Base-by-base conservation (phyloP, 495 filamentous ascomycete species). In the Aspergillus carlsbadensis region DNA sequence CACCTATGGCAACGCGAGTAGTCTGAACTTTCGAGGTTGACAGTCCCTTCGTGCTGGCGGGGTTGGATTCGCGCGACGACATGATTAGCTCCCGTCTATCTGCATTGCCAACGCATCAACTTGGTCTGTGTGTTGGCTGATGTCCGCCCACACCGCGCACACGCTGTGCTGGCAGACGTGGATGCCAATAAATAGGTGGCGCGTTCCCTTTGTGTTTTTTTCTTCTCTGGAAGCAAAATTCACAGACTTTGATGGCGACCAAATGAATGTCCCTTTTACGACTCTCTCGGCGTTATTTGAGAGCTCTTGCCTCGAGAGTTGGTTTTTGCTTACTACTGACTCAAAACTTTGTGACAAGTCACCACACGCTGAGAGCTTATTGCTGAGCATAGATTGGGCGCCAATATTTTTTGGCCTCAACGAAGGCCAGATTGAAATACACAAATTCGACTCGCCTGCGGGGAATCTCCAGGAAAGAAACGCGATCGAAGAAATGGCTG, bases 61-160 rank as follows among this genome's bases (percentile, higher is more conserved):
- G 63, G 57, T 60, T 54, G 49, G 58, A 61, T 61, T 61, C 53
- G 58, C 56, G 55, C 10, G 29, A 26, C 33, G 17, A 48, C 14
- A 59, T 56, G 57, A 54, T 64, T 67, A 67, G 65, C 59, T 60
- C 61, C 64, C 64, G 64, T 64, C 61, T 58, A 56, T 54, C 65
- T 67, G 64, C 67, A 70, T 52, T 68, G 70, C 70, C 70, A 72
- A 70, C 70, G 59, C 70, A 72, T 70, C 69, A n/a, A 67, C 49
- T 67, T 72, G 70, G 67, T 66, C 65, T 64, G 70, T 68, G 69
- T 68, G 62, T 59, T 52, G 57, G 48, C 45, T 56, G 39, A 34
- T 54, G 42, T 6, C 10, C 42, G 31, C 36, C 21, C 56, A 24
- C 33, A 62, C 34, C 47, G 45, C 15, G 26, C 26, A 29, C 26